Evolutionary conservation across 208 protist genomes (phyloP).

Genomic region (Phytomonas sp.): DNA sequence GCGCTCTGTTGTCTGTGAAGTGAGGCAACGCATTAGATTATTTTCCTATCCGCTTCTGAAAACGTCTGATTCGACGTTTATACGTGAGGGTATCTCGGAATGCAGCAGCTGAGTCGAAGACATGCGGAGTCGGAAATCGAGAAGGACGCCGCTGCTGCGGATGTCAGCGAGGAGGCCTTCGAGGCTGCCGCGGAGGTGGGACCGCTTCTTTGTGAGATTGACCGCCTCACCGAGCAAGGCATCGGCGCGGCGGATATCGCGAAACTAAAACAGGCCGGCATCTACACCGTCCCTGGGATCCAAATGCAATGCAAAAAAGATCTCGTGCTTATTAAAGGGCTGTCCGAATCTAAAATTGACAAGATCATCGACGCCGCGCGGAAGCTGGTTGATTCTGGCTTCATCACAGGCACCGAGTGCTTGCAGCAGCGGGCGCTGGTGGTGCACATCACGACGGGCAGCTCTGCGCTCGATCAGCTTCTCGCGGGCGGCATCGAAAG

Average conservation of each 20-base stretch:
- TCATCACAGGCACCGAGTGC: conserved; percentile 84
- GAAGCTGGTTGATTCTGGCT: conserved; percentile 81
- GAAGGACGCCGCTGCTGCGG: conserved; percentile 14
- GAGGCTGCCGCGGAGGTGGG: conserved; percentile 13
- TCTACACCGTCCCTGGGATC: conserved; percentile 87
- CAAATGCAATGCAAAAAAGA: conserved; percentile 91
- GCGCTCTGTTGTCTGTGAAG: too few relatives aligned
- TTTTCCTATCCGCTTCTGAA: too few relatives aligned
- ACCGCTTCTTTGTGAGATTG: conserved; percentile 68
- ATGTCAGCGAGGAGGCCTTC: conserved; percentile 11
- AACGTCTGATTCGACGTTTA: too few relatives aligned
- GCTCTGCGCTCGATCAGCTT: conserved; percentile 87
- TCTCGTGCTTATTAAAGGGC: conserved; percentile 92
- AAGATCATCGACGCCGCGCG: conserved; percentile 95
- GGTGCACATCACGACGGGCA: conserved; percentile 93
- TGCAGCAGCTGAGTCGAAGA: conserved; percentile 2
- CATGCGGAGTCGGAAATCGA: conserved; percentile 11
- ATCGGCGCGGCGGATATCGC: conserved; percentile 82
- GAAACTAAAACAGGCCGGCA: conserved; percentile 86
- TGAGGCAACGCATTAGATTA: too few relatives aligned
- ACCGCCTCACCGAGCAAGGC: conserved; percentile 85
- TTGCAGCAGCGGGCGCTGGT: conserved; percentile 85
- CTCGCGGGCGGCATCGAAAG: conserved; percentile 96
- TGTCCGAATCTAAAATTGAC: conserved; percentile 97
- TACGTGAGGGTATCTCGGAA: neutral